Conservation (phyloP, 1,284 basidiomycete species). For the Lentinula novae-zelandiae region DNA sequence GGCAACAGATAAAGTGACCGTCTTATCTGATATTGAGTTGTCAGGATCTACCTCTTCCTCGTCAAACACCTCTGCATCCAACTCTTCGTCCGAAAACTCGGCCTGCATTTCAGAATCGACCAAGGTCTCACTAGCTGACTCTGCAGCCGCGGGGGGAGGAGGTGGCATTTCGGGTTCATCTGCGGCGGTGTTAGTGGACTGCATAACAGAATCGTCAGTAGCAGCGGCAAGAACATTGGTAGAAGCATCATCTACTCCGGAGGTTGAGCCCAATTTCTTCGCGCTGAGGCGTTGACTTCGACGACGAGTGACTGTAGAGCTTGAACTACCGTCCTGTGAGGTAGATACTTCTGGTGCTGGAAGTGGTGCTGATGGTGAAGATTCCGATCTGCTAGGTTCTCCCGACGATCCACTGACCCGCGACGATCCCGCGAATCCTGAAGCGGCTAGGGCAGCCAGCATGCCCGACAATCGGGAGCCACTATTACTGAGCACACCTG, state of each 20-base stretch:
- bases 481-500: conserved; percentile 56
- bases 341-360: conserved; percentile 22
- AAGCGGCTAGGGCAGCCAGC: conserved; percentile 85
- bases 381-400: conserved; percentile 21
- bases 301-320: conserved; percentile 47
- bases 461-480: conserved; percentile 80
- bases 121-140: conserved; percentile 47
- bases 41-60: conserved; percentile 69
- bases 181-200: conserved; percentile 19
- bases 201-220: conserved; percentile 22
- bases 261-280: conserved; percentile 43
- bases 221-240: conserved; percentile 22
- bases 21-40: conserved; percentile 68
- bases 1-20: conserved; percentile 79
- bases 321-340: conserved; percentile 28
- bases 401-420: conserved; percentile 22
- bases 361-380: conserved; percentile 31
- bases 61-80: conserved; percentile 78
- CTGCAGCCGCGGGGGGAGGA: conserved; percentile 19
- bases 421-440: conserved; percentile 49
- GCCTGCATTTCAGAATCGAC: conserved; percentile 63
- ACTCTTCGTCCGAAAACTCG: conserved; percentile 78
- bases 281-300: conserved; percentile 83
- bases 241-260: conserved; percentile 18
- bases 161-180: conserved; percentile 15